Conservation (phyloP, 2,329 filamentous ascomycete species). For the Monilinia fructicola region DNA sequence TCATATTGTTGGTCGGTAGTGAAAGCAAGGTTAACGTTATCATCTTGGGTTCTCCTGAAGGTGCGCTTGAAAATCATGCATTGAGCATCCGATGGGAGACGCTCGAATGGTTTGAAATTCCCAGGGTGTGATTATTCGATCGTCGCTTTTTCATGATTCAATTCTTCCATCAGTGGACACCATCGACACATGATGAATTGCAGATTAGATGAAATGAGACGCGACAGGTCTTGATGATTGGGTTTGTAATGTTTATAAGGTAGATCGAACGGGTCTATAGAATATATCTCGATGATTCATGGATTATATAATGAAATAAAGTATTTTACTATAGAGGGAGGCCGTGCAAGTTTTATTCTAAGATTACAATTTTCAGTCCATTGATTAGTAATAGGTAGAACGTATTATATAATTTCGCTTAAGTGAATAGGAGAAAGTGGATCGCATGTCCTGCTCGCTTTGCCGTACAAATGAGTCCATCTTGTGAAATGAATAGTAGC, state of each 20-base stretch:
- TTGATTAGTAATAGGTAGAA: not conserved
- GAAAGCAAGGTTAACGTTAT: not conserved
- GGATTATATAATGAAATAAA: no score
- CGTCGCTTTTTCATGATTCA: not conserved
- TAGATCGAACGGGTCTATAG: not conserved
- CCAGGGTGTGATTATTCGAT: not conserved
- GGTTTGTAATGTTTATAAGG: not conserved
- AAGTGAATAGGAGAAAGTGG: not conserved
- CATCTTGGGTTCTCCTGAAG: not conserved
- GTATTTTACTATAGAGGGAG: not conserved
- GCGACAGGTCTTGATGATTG: not conserved
- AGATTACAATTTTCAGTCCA: no score
- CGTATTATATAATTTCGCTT: not conserved
- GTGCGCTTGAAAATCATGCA: not conserved
- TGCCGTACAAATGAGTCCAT: no score
- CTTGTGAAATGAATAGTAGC: no score
- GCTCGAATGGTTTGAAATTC: not conserved
- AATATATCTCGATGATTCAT: not conserved
- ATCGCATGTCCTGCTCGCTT: accelerated
- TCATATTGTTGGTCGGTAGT: not conserved
- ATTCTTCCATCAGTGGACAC: not conserved
- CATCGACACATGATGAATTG: not conserved
- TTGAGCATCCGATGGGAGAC: not conserved
- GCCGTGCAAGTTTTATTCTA: not conserved
- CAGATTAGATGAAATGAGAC: not conserved